These are phyloP conservation scores for Piloderma croceum DNA, from an alignment of 768 basidiomycete genomes.

Conservation along the genomic window DNA sequence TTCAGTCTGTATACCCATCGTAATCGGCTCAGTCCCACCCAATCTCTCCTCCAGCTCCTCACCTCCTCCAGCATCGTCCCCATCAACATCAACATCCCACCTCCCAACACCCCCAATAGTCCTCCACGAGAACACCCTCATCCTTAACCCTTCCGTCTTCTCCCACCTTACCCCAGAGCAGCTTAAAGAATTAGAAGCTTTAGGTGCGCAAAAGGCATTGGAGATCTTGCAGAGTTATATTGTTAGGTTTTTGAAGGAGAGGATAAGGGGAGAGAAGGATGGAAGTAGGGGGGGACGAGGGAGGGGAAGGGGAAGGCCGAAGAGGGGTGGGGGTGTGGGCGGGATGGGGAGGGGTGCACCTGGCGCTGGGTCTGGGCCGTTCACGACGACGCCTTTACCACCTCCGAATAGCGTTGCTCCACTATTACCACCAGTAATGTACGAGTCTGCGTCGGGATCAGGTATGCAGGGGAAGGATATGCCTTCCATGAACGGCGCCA, in stretches of 20 bases:
- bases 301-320: slow-evolving; percentile 24
- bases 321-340: slow-evolving; percentile 16
- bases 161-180: slow-evolving; percentile 68
- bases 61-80: slow-evolving; percentile 47
- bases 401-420: not conserved
- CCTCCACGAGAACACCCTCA: slow-evolving; percentile 76
- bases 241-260: slow-evolving; percentile 79
- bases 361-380: too few species aligned
- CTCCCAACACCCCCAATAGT: slow-evolving; percentile 57
- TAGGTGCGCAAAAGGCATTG: slow-evolving; percentile 79
- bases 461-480: slow-evolving; percentile 24
- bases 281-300: slow-evolving; percentile 30
- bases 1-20: slow-evolving; percentile 67
- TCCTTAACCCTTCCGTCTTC: slow-evolving; percentile 83
- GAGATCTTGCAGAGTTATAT: slow-evolving; percentile 80
- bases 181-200: slow-evolving; percentile 67
- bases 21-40: slow-evolving; percentile 66
- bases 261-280: slow-evolving; percentile 38
- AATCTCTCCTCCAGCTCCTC: too few species aligned
- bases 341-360: slow-evolving; percentile 17
- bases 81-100: slow-evolving; percentile 39
- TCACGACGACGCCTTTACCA: slow-evolving; percentile 3
- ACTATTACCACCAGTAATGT: not conserved
- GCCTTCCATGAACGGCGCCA: too few species aligned
- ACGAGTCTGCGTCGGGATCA: slow-evolving; percentile 15